Evolutionary conservation across 1,284 basidiomycete genomes (phyloP).

Genomic region (Cerioporus squamosus): DNA sequence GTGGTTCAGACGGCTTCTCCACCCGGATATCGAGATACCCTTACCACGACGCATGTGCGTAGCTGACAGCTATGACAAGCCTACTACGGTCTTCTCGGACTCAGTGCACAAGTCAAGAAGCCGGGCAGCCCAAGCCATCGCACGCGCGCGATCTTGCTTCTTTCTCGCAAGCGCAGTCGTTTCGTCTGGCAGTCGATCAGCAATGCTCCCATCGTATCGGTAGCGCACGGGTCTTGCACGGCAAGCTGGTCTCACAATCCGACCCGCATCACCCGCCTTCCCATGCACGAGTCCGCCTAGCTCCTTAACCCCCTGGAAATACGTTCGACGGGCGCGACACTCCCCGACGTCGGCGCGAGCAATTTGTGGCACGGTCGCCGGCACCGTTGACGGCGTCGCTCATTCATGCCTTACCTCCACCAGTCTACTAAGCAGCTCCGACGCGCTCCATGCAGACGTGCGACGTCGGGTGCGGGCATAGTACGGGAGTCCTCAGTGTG

Average conservation of each 20-base stretch:
- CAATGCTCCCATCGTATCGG: background rate
- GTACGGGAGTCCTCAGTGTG: background rate
- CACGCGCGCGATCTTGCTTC: background rate
- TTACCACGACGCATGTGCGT: background rate
- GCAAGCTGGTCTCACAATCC: no score
- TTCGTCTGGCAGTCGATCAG: background rate
- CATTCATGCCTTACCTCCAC: background rate
- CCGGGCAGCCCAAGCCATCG: background rate
- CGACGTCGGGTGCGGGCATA: background rate
- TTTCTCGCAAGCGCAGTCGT: background rate
- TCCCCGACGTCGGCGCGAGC: background rate
- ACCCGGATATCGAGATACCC: background rate
- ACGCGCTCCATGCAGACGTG: background rate
- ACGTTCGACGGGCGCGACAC: background rate
- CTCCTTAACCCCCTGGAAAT: background rate
- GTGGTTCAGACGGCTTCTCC: background rate
- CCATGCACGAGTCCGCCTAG: no score
- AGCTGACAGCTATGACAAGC: slow-evolving; percentile 5
- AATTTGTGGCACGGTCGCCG: background rate
- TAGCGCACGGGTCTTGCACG: no score
- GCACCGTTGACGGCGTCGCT: background rate
- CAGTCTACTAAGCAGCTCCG: background rate
- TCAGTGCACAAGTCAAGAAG: background rate
- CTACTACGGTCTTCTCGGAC: slow-evolving; percentile 14
- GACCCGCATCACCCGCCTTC: no score